Evolutionary conservation across 164 flowering plant species (phyloP), one percentile per base, ranked within the genome.

Genomic region (Platanus orientalis): DNA sequence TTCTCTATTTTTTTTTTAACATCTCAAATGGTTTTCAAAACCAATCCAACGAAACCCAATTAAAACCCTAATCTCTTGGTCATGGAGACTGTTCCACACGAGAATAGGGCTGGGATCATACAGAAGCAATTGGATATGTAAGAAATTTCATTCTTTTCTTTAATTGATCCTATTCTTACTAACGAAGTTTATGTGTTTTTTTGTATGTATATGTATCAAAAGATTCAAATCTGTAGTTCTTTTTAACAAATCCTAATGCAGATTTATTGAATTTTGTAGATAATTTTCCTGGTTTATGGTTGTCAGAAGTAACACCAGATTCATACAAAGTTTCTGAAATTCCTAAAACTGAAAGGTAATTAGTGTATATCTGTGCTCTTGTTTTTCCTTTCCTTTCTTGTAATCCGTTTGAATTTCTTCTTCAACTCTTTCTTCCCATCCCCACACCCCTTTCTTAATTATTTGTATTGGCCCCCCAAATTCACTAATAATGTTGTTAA

Each of bases 81-180:
- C n/a, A n/a, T n/a, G n/a, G n/a, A n/a, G n/a, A n/a, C n/a, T n/a
- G n/a, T n/a, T n/a, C n/a, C n/a, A n/a, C n/a, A n/a, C n/a, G n/a
- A 71, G 72, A 82, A 80, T 64, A 68, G 83, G 40, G 54, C 83
- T 4, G 70, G 61, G 54, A 59, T 28, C 13, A 68, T 80, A 14
- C 86, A 80, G 75, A 80, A 55, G 67, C 65, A 70, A 51, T 48
- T 80, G 56, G 81, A 78, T 73, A n/a, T n/a, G 85, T 81, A 60
- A 72, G 79, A 32, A 28, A 63, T 9, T 9, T 28, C 42, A 19
- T 45, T 14, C 25, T 14, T 48, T 23, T 65, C n/a, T 55, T 23
- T 34, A 10, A 4, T n/a, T 24, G 32, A 23, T 36, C 26, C 23
- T 2, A 29, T 47, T 20, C n/a, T 26, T 2, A 28, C 16, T 29